Conservation (phyloP, 768 basidiomycete species). For the Solioccasus polychromus region DNA sequence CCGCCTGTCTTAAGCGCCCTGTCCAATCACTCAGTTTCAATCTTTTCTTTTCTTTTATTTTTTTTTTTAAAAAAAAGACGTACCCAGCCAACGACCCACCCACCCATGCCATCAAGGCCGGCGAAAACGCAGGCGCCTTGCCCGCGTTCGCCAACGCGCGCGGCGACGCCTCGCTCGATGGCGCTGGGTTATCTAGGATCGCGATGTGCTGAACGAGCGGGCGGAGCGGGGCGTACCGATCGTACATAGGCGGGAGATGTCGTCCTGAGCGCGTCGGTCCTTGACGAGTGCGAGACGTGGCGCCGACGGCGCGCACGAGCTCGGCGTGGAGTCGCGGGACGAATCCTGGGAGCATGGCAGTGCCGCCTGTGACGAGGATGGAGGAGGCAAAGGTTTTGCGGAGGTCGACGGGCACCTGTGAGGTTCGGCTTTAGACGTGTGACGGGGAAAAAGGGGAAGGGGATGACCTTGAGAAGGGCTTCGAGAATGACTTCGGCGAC, state of each 20-base stretch:
- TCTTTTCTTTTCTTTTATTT: too few species aligned
- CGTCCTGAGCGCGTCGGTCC: constrained; percentile 35
- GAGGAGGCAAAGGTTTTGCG: constrained; percentile 80
- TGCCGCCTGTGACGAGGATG: constrained; percentile 86
- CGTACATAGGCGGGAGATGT: constrained; percentile 51
- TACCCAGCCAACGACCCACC: constrained; percentile 93
- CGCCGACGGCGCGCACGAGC: constrained; percentile 59
- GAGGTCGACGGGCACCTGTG: constrained; percentile 87
- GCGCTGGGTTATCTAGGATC: constrained; percentile 82
- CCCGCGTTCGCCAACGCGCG: constrained; percentile 65
- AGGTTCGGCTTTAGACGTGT: background rate
- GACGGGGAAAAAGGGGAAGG: background rate
- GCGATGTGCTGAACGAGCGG: constrained; percentile 71
- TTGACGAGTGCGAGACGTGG: constrained; percentile 35
- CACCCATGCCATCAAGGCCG: constrained; percentile 83
- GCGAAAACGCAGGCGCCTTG: constrained; percentile 83
- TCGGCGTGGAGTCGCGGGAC: constrained; percentile 84
- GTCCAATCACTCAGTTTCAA: too few species aligned
- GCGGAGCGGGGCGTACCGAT: constrained; percentile 73
- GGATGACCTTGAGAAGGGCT: constrained; percentile 64
- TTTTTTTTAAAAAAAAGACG: too few species aligned
- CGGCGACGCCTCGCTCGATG: constrained; percentile 46
- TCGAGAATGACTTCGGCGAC: constrained; percentile 81
- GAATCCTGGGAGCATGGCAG: constrained; percentile 89
- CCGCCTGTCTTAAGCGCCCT: constrained; percentile 88